These are phyloP conservation scores for Xylaria digitata DNA, from an alignment of 2,329 filamentous ascomycete genomes.

Conservation along the genomic window DNA sequence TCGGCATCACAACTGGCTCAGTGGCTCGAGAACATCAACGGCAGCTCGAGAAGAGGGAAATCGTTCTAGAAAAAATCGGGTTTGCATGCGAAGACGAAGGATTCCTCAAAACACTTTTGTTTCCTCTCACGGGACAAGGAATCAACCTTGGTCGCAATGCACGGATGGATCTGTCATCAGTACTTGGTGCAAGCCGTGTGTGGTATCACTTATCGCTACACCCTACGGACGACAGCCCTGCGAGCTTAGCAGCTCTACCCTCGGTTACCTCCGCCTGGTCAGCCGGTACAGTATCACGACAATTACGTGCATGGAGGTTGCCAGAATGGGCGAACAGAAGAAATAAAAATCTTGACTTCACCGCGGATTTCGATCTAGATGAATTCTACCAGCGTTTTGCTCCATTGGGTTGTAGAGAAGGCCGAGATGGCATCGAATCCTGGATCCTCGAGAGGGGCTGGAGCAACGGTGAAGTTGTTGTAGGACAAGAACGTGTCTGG, in stretches of 20 bases:
- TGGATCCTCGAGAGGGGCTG: conserved; percentile 96
- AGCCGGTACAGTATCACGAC: conserved; percentile 89
- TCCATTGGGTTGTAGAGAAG: conserved; percentile 86
- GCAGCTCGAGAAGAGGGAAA: conserved; percentile 83
- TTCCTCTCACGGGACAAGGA: conserved; percentile 81
- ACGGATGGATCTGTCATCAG: conserved; percentile 79
- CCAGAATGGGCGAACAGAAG: conserved; percentile 97
- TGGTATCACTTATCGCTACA: conserved; percentile 96
- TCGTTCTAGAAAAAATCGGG: conserved; percentile 85
- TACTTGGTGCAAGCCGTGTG: conserved; percentile 84
- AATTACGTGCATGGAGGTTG: conserved; percentile 91
- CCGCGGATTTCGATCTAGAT: conserved; percentile 93
- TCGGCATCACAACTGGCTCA: conserved; percentile 77
- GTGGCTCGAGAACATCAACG: conserved; percentile 78
- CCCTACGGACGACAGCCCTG: conserved; percentile 86
- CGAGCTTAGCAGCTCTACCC: conserved; percentile 76
- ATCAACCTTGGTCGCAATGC: conserved; percentile 81
- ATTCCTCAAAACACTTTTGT: conserved; percentile 84
- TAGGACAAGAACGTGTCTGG: conserved; percentile 94
- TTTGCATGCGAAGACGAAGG: conserved; percentile 83
- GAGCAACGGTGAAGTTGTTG: conserved; percentile 96
- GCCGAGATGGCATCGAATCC: conserved; percentile 90
- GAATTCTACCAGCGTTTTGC: conserved; percentile 90
- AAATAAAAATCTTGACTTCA: conserved; percentile 92
- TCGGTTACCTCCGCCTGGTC: conserved; percentile 89